Evolutionary conservation across 257 asterid genomes (phyloP).

Genomic region (Verbena officinalis): DNA sequence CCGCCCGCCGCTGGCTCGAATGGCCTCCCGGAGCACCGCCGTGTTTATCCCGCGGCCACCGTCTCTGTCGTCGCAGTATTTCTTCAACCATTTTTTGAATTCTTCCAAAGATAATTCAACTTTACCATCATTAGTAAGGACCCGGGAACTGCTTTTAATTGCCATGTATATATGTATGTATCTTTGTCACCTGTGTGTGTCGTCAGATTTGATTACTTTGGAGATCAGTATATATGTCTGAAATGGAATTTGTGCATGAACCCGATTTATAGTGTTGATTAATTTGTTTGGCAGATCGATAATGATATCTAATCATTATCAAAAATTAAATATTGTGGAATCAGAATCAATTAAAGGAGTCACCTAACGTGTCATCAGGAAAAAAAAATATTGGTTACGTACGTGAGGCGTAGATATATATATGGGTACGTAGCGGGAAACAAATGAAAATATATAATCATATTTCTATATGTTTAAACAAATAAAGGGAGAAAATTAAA

Average conservation of each 20-base stretch:
- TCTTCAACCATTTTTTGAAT: background rate
- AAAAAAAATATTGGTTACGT: too few species aligned
- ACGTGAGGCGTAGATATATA: too few species aligned
- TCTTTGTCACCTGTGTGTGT: too few species aligned
- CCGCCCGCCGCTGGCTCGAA: background rate
- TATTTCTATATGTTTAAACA: too few species aligned
- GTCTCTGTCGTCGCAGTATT: background rate
- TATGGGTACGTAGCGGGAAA: too few species aligned
- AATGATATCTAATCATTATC: background rate
- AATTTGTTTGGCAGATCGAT: too few species aligned
- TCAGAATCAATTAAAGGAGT: background rate
- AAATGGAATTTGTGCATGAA: background rate
- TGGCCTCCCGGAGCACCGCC: background rate
- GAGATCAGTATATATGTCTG: background rate
- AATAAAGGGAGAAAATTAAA: too few species aligned
- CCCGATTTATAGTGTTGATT: background rate
- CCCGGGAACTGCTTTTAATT: too few species aligned
- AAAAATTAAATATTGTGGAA: background rate
- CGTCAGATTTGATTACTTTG: too few species aligned
- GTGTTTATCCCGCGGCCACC: background rate
- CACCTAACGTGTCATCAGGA: background rate
- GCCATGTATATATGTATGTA: background rate
- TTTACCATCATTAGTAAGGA: too few species aligned
- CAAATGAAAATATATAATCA: too few species aligned
- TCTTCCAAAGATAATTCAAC: background rate